phyloP scores from a whole-genome alignment of 176 grass and related monocot genomes.

The Musa schizocarpa region DNA sequence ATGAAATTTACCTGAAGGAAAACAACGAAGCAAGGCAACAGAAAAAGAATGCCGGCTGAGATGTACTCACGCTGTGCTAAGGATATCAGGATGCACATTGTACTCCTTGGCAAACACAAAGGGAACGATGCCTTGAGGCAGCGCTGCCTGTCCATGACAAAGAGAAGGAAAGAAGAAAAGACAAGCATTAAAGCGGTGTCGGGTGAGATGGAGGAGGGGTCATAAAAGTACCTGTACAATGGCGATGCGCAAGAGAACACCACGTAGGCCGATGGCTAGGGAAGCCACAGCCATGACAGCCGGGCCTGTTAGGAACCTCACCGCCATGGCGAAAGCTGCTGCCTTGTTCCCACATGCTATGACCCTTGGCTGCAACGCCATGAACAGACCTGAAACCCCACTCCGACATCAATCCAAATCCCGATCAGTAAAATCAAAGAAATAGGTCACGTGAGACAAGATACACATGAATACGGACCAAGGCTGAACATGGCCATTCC shows the following conservation, averaged over 20 bases:
- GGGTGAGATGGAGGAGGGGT: not conserved
- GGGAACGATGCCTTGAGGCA: slow-evolving; percentile 10
- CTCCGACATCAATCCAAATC: too few relatives aligned
- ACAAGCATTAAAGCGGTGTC: too few relatives aligned
- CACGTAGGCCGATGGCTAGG: slow-evolving; percentile 2
- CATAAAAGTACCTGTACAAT: not conserved
- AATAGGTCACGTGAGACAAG: not conserved
- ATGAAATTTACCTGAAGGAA: not conserved
- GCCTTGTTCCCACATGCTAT: slow-evolving; percentile 8
- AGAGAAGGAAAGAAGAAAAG: not conserved
- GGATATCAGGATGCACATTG: slow-evolving; percentile 5
- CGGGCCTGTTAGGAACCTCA: slow-evolving; percentile 5
- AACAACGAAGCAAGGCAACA: not conserved
- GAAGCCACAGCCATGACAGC: slow-evolving; percentile 10
- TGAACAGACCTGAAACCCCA: slow-evolving; percentile 7
- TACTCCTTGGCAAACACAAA: slow-evolving; percentile 14
- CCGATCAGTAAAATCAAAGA: not conserved
- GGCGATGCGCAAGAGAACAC: slow-evolving; percentile 6
- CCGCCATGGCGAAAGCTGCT: not conserved
- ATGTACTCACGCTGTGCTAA: slow-evolving; percentile 8
- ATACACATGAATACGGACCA: not conserved
- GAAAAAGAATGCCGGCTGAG: not conserved
- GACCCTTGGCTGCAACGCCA: slow-evolving; percentile 10
- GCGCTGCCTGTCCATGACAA: not conserved
- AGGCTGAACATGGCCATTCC: slow-evolving; percentile 15